Base-by-base conservation (phyloP, 371 early-diverging fungal genomes). In the Actinomortierella ambigua region DNA sequence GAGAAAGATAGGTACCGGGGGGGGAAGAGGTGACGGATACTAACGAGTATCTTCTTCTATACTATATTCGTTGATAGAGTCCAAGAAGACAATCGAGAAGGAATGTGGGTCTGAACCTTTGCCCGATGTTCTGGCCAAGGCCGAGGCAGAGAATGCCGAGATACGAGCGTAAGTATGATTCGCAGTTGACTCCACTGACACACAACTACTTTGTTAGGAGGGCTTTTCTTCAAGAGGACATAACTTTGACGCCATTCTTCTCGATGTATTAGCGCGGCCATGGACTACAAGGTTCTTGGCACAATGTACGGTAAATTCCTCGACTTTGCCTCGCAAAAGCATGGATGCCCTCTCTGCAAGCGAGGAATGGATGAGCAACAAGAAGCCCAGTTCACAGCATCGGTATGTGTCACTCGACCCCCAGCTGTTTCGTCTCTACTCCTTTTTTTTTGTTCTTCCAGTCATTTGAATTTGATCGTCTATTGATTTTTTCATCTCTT, bases 271-370 rank as follows among this genome's bases (percentile, higher is more conserved):
- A 34, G 34, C 7, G 4, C 34, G 34, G 34, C 34, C 11, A 34
- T 34, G 34, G 34, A 34, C 34, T 34, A 34, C 34, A 34, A 34
- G 11, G 34, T 34, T 34, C 11, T 34, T 6, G 34, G 67, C 26
- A 49, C 59, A 4, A 73, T 67, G 75, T 73, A 73, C 22, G 67
- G 22, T 4, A 59, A 67, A n/a, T 67, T 88, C 29, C 55, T 75
- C 1, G 80, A 79, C 26, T 69, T 85, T 42, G 69, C 68, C 0
- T 57, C 59, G 24, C 62, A 78, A 47, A 77, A 69, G 47, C 62
- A 77, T 2, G 73, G 77, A 0, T 75, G 76, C 24, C 76, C 76
- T 1, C 69, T 84, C 1, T 75, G 75, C 28, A 57, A 73, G 5
- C 66, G 60, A 15, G 67, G 59, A 0, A 78, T 78, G 26, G 79